Percentiles rank a stretch among this genome's conserved stretches.
Conservation (phyloP, 129 eudicot genomes). For the Ambrosia artemisiifolia region DNA sequence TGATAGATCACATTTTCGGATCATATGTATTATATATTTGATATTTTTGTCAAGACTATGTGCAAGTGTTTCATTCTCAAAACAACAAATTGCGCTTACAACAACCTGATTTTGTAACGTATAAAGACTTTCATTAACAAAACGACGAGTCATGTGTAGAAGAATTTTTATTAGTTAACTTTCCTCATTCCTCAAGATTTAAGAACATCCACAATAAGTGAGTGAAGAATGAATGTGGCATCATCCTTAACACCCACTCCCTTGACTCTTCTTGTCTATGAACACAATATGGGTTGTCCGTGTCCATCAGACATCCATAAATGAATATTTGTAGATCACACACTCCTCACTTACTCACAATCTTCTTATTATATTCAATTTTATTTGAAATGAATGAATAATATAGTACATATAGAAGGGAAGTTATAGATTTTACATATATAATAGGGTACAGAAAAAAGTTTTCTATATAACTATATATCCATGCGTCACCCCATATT, state of each 20-base stretch:
- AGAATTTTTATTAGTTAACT: neutral
- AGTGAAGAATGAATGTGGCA: no score
- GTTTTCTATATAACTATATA: no score
- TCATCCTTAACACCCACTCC: no score
- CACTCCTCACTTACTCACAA: neutral
- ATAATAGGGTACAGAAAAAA: no score
- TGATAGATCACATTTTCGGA: neutral
- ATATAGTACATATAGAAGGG: no score
- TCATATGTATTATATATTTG: conserved; percentile 5
- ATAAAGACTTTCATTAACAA: neutral
- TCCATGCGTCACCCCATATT: no score
- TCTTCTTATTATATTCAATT: neutral
- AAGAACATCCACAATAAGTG: neutral
- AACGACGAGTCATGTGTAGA: neutral
- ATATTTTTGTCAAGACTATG: conserved; percentile 6
- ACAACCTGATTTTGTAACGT: neutral
- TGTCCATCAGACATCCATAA: neutral
- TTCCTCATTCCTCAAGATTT: neutral
- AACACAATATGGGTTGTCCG: neutral
- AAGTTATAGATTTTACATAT: no score
- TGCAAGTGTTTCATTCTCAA: neutral
- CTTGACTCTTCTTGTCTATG: neutral
- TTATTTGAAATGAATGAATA: no score
- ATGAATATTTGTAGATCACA: neutral
- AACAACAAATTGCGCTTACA: neutral